phyloP scores from a whole-genome alignment of 2,329 filamentous ascomycete genomes.

The Tolypocladium sp. region DNA sequence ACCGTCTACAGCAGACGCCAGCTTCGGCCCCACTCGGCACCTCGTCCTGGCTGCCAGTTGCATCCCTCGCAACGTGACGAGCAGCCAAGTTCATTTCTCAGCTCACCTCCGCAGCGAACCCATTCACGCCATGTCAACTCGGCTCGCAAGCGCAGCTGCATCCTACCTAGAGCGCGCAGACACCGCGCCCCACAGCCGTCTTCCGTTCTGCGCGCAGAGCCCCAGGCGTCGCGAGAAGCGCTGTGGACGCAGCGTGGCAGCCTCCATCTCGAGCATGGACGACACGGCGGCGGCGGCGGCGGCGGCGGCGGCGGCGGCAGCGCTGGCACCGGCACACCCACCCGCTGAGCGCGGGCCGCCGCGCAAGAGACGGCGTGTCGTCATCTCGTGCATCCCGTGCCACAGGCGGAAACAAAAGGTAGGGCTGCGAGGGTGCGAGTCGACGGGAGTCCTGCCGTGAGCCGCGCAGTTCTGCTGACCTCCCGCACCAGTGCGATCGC shows the following conservation, averaged over 20 bases:
- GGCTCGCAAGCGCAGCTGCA: not conserved
- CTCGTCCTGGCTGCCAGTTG: not conserved
- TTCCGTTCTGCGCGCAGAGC: not conserved
- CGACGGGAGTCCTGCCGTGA: not conserved
- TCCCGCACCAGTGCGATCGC: conserved; percentile 41
- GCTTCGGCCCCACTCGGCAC: not conserved
- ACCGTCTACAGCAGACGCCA: not conserved
- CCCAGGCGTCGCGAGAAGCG: not conserved
- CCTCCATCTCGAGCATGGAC: not conserved
- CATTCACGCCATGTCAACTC: not conserved
- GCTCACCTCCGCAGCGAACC: not conserved
- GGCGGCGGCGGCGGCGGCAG: no score
- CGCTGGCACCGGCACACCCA: not conserved
- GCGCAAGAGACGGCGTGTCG: conserved; percentile 48
- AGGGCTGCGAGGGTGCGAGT: not conserved
- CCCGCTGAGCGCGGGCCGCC: conserved; percentile 24
- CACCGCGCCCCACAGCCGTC: not conserved
- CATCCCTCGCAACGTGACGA: not conserved
- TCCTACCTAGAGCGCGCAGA: no score
- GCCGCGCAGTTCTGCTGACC: not conserved
- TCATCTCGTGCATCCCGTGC: conserved; percentile 56
- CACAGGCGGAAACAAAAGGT: conserved; percentile 56
- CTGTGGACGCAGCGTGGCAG: not conserved
- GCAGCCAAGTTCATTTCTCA: not conserved
- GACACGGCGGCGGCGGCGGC: not conserved